Conservation (phyloP, 371 early-diverging fungal genomes). For the Zychaea mexicana region DNA sequence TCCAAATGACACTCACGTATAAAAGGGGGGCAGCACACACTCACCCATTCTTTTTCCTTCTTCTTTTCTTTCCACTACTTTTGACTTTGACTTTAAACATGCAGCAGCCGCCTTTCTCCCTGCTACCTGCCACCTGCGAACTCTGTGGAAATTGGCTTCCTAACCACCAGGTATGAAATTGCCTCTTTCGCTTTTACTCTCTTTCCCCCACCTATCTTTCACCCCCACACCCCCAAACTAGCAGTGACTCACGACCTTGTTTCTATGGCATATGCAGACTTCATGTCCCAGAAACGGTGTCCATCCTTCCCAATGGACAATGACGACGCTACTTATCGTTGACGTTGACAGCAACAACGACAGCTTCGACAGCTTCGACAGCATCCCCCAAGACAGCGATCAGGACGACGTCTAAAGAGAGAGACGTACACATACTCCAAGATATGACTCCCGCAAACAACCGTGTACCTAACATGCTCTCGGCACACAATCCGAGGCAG, state of each 20-base stretch:
- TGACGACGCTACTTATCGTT: background rate
- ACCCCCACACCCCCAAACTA: too few relatives aligned
- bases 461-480: too few relatives aligned
- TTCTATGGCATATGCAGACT: slow-evolving; percentile 8
- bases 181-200: background rate
- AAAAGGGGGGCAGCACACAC: background rate
- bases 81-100: background rate
- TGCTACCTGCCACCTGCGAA: slow-evolving; percentile 33
- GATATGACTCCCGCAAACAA: too few relatives aligned
- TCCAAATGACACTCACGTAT: too few relatives aligned
- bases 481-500: too few relatives aligned
- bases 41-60: background rate
- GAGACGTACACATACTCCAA: too few relatives aligned
- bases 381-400: background rate
- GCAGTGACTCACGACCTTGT: too few relatives aligned
- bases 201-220: background rate
- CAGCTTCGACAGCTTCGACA: too few relatives aligned
- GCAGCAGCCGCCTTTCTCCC: background rate
- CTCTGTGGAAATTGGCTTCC: slow-evolving; percentile 34
- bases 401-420: background rate
- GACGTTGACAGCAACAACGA: background rate
- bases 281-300: slow-evolving; percentile 31
- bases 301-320: slow-evolving; percentile 33
- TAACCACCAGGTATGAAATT: slow-evolving; percentile 23
- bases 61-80: background rate